Base-by-base conservation (phyloP, 129 eudicot species). In the Lactuca sativa region DNA sequence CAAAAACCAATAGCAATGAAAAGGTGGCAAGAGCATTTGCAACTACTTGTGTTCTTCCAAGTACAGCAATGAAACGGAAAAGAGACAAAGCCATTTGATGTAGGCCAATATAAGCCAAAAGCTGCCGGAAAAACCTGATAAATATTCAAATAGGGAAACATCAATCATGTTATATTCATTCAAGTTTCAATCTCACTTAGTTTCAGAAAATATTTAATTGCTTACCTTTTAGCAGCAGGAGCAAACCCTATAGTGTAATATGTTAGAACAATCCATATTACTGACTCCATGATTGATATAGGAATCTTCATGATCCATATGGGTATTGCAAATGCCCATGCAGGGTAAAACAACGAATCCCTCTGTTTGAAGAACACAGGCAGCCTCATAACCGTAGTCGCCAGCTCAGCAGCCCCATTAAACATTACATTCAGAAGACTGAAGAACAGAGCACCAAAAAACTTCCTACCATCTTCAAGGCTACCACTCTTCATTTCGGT, bases 201-300 rank as follows among this genome's bases (percentile, higher is more conserved):
- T 67, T 54, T 13, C 21, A 67, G 7, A 47, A 67, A 67, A 54
- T 4, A 57, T 40, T 56, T 61, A 33, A 47, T 3, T 40, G 32
- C 80, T 12, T 79, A 66, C 91, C 87, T 80, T 6, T 69, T 74
- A 59, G 87, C 85, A 10, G 81, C 74, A 11, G 95, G 90, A 37
- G 90, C 85, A 69, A 75, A 88, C 0, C 90, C 95, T 10, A 88
- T 72, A 3, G 95, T 88, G 72, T 82, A 88, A 62, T 88, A 88
- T 0, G 95, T 88, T 13, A 88, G 72, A 47, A 71, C 32, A n/a
- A 82, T 77, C 90, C 90, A 87, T 54, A 87, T 84, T 4, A 47
- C 64, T 11, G 95, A 82, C 74, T 88, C 95, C 68, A 82, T 40
- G 7, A 88, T 21, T 11, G 95, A 88, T 33, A 84, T 60, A 10